phyloP scores from a whole-genome alignment of 208 protist species.

The Angomonas ambiguus region DNA sequence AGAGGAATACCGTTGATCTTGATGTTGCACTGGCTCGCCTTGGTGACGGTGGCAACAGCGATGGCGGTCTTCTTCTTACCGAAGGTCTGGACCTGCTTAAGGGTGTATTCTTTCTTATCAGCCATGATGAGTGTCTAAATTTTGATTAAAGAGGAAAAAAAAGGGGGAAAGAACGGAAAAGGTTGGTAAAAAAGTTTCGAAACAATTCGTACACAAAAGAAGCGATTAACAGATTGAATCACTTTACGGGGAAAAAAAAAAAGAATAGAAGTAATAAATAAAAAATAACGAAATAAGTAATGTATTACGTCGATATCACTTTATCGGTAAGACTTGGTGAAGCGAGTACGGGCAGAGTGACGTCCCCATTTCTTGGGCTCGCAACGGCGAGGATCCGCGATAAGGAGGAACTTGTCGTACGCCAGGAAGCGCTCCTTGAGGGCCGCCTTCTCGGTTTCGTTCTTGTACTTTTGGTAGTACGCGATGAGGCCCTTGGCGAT shows the following conservation, averaged over 20 bases:
- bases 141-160: constrained; percentile 8
- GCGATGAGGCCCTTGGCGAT: constrained; percentile 98
- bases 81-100: constrained; percentile 92
- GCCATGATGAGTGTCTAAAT: constrained; percentile 50
- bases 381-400: constrained; percentile 99
- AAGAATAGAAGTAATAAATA: not conserved
- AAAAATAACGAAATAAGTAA: constrained; percentile 7
- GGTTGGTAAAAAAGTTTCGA: constrained; percentile 1
- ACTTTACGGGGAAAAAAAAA: constrained; percentile 10
- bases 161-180: not conserved
- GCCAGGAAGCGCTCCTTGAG: constrained; percentile 97
- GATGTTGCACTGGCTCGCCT: constrained; percentile 96
- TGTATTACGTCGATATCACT: constrained; percentile 4
- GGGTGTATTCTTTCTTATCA: constrained; percentile 67
- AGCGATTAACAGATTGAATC: no score
- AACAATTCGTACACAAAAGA: no score
- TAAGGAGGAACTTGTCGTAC: constrained; percentile 98
- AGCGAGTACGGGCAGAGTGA: constrained; percentile 97
- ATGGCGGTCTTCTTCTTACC: constrained; percentile 99
- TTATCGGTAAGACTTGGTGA: constrained; percentile 97
- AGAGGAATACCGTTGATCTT: constrained; percentile 97
- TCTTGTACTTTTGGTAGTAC: constrained; percentile 99
- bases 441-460: constrained; percentile 94
- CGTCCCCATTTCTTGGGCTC: constrained; percentile 99
- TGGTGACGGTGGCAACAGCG: constrained; percentile 97